Conservation (phyloP, 208 protist genomes). For the Leptomonas seymouri region DNA sequence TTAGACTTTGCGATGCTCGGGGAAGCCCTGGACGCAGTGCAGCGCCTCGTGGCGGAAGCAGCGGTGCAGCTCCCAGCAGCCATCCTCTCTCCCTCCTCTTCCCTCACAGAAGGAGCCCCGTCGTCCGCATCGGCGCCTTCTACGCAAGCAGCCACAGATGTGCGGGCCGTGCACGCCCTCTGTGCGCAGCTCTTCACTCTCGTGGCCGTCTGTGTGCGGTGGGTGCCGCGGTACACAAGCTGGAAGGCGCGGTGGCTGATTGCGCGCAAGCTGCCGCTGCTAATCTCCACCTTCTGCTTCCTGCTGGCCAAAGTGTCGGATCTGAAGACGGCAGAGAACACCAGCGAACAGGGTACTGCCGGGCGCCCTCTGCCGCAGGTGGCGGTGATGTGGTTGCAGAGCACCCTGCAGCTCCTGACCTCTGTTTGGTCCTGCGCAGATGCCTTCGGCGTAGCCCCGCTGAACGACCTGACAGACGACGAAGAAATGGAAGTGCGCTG, state of each 20-base stretch:
- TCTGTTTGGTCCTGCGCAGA: slow-evolving; percentile 32
- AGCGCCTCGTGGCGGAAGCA: slow-evolving; percentile 51
- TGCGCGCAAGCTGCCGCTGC: slow-evolving; percentile 45
- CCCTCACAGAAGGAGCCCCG: too few relatives aligned
- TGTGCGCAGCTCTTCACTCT: slow-evolving; percentile 40
- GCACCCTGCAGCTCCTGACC: slow-evolving; percentile 34
- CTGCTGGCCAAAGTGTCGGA: slow-evolving; percentile 36
- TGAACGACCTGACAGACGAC: slow-evolving; percentile 40
- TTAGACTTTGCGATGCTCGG: slow-evolving; percentile 62
- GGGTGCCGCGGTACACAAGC: slow-evolving; percentile 40
- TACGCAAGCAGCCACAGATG: background rate
- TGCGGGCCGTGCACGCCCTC: slow-evolving; percentile 1
- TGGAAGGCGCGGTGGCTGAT: slow-evolving; percentile 79
- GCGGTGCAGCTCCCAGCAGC: slow-evolving; percentile 29
- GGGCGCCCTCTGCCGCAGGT: slow-evolving; percentile 3
- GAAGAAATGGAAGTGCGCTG: slow-evolving; percentile 75
- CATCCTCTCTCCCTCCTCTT: background rate
- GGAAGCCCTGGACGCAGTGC: slow-evolving; percentile 51
- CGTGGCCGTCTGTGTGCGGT: slow-evolving; percentile 47
- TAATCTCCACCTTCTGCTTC: slow-evolving; percentile 46
- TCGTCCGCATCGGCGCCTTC: too few relatives aligned
- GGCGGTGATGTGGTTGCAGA: slow-evolving; percentile 15
- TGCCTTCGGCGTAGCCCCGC: slow-evolving; percentile 24
- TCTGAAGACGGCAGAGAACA: background rate
- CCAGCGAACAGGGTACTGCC: background rate